Evolutionary conservation across 768 basidiomycete species (phyloP), one percentile per base, ranked within the genome.

Genomic region (Xerocomus brunneocitrinus): DNA sequence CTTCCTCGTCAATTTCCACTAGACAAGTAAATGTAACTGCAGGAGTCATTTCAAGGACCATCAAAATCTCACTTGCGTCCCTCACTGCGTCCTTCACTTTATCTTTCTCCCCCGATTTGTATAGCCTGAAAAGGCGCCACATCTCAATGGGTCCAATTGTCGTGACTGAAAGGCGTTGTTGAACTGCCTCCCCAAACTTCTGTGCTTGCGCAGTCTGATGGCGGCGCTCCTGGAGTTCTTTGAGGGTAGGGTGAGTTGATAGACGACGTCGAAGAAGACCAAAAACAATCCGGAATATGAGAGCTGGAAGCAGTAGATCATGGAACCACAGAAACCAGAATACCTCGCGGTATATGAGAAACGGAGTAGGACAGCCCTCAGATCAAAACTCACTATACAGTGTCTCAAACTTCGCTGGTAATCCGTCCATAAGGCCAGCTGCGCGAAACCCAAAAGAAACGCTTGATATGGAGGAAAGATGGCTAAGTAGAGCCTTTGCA

Each of bases 311-410:
- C 4, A 88, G 72, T 13, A 83, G 61, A 59, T 85, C 74, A 48
- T 79, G 60, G 65, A 79, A 79, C 85, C 85, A 87, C 14, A 85
- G 60, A 34, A 75, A 65, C 86, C 86, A 87, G 57, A 78, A 87
- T 1, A 73, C 52, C 86, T 86, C 55, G 35, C 41, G 42, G 34
- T 31, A 45, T 28, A 6, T 60, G 24, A 60, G 25, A 43, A 41
- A 32, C 14, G 13, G 40, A 49, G 35, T 43, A 39, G 27, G n/a
- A 19, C 38, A 35, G n/a, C 47, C 54, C 9, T 41, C 9, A 35
- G 14, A 19, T 49, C 35, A 28, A 22, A 31, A 74, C 82, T 49
- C 59, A 86, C 85, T 31, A 61, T 49, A 56, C 85, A 88, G 52
- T 76, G 76, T 9, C 66, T 48, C 12, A 73, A 58, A 55, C 85